Evolutionary conservation across 2,329 filamentous ascomycete genomes (phyloP).

Genomic region (Beauveria bassiana): DNA sequence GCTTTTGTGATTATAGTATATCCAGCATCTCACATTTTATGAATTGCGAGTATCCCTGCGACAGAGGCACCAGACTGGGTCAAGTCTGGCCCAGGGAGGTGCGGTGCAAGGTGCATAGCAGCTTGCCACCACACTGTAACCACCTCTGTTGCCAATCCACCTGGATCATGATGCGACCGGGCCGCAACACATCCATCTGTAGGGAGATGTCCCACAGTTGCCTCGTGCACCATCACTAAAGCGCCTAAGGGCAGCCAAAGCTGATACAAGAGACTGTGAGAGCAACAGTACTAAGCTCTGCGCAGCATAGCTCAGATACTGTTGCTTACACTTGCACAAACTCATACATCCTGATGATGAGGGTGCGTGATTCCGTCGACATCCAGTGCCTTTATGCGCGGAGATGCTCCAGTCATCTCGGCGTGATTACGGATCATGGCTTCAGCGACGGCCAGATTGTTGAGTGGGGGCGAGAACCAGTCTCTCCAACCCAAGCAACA

Average conservation of each 20-base stretch:
- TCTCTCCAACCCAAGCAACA: neutral
- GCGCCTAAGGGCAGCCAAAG: neutral
- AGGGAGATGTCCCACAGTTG: slow-evolving; percentile 13
- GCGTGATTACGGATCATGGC: slow-evolving; percentile 28
- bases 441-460: slow-evolving; percentile 25
- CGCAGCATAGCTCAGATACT: neutral
- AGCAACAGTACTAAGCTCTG: neutral
- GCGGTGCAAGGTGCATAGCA: neutral
- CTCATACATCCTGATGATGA: slow-evolving; percentile 12
- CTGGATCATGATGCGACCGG: neutral
- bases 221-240: neutral
- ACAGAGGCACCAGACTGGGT: slow-evolving; percentile 4
- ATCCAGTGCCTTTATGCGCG: slow-evolving; percentile 35
- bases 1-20: slow-evolving; percentile 1
- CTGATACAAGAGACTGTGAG: neutral
- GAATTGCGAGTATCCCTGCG: neutral
- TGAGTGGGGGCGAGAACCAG: slow-evolving; percentile 21
- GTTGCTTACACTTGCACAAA: slow-evolving; percentile 3
- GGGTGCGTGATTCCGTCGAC: slow-evolving; percentile 31
- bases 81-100: neutral
- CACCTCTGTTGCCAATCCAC: slow-evolving; percentile 12
- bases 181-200: neutral
- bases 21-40: slow-evolving; percentile 4
- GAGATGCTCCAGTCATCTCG: slow-evolving; percentile 33
- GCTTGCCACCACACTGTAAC: slow-evolving; percentile 21